phyloP scores from a whole-genome alignment of 495 filamentous ascomycete species.

The Penicillium coprophilum region DNA sequence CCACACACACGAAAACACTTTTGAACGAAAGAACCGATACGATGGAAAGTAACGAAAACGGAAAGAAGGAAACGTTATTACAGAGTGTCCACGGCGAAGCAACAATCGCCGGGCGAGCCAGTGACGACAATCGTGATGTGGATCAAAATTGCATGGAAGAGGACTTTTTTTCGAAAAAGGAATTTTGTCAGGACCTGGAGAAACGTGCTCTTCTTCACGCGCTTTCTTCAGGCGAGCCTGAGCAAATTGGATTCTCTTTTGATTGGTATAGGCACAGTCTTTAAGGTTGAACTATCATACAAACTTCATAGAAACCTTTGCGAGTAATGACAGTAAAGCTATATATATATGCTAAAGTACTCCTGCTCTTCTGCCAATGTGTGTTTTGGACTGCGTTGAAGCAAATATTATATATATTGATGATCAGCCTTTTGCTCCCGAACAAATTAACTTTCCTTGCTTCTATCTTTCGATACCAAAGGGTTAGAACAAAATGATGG shows the following conservation, averaged over 20 bases:
- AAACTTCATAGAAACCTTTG: too few species aligned
- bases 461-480: too few species aligned
- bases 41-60: conserved; percentile 1
- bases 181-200: conserved; percentile 30
- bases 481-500: too few species aligned
- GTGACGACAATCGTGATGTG: conserved; percentile 8
- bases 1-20: conserved; percentile 21
- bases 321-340: too few species aligned
- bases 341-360: too few species aligned
- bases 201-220: conserved; percentile 31
- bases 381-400: too few species aligned
- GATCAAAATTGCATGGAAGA: conserved; percentile 16
- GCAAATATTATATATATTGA: too few species aligned
- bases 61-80: not conserved
- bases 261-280: conserved; percentile 12
- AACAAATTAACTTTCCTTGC: too few species aligned
- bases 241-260: conserved; percentile 29
- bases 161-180: conserved; percentile 24
- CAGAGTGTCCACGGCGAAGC: not conserved
- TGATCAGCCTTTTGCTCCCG: too few species aligned
- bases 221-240: conserved; percentile 30
- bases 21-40: conserved; percentile 2
- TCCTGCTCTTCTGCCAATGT: too few species aligned
- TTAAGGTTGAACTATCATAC: too few species aligned
- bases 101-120: too few species aligned